Percentiles rank a stretch among this genome's conserved stretches.
Evolutionary conservation across 352 stramenopile species (phyloP).

Genomic region (Phytopythium montanum): DNA sequence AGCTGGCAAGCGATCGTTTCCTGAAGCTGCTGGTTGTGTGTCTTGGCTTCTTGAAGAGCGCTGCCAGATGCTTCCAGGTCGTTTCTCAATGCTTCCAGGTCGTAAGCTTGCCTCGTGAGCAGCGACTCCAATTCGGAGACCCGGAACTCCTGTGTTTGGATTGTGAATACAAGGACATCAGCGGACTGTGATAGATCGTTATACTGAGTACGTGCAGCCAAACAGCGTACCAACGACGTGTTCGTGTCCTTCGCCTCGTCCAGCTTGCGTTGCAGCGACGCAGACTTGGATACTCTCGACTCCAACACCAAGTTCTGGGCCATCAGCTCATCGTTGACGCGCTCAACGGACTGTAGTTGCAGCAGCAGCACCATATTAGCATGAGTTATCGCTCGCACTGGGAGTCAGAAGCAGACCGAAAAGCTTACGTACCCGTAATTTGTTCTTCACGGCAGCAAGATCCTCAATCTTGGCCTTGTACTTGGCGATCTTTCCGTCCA

Average conservation of each 20-base stretch:
- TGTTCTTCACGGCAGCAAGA: slow-evolving; percentile 45
- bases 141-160: slow-evolving; percentile 45
- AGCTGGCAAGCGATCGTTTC: slow-evolving; percentile 23
- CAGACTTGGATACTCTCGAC: slow-evolving; percentile 37
- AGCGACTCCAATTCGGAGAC: slow-evolving; percentile 49
- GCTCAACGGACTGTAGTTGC: slow-evolving; percentile 38
- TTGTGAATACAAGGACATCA: not conserved
- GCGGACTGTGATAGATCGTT: not conserved
- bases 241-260: slow-evolving; percentile 63
- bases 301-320: slow-evolving; percentile 57
- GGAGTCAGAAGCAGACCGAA: not conserved
- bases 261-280: slow-evolving; percentile 56
- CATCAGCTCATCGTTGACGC: slow-evolving; percentile 48
- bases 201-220: not conserved
- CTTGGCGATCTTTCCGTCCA: slow-evolving; percentile 44
- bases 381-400: not conserved
- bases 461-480: slow-evolving; percentile 76
- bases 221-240: slow-evolving; percentile 46
- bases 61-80: slow-evolving; percentile 28
- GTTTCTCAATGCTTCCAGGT: slow-evolving; percentile 17
- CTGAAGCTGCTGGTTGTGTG: slow-evolving; percentile 52
- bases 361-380: slow-evolving; percentile 1
- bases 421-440: slow-evolving; percentile 30
- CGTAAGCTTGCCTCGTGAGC: slow-evolving; percentile 26
- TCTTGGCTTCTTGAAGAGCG: slow-evolving; percentile 33